phyloP scores from a whole-genome alignment of 139 green algal species.

The Chlorella ohadii region DNA sequence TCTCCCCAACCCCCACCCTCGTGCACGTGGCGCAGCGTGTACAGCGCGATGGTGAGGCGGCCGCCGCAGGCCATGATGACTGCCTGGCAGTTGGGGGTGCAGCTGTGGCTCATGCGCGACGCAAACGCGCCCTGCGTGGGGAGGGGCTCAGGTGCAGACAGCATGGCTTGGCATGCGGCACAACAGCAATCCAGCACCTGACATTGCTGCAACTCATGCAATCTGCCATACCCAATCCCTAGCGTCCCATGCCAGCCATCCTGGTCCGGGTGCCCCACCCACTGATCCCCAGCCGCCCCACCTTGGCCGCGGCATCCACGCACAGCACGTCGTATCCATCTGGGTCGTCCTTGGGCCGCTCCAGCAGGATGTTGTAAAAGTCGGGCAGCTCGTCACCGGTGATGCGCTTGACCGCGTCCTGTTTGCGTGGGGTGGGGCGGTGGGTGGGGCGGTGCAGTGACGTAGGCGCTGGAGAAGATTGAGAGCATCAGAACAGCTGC shows the following conservation, averaged over 20 bases:
- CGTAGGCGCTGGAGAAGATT: no score
- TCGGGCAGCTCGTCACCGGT: slow-evolving; percentile 83
- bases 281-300: background rate
- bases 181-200: no score
- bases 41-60: slow-evolving; percentile 89
- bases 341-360: slow-evolving; percentile 63
- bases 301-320: slow-evolving; percentile 92
- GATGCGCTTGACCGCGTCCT: slow-evolving; percentile 83
- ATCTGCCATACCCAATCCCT: no score
- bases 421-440: no score
- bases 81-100: slow-evolving; percentile 93
- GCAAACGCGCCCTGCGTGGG: slow-evolving; percentile 75
- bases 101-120: slow-evolving; percentile 92
- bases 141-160: no score
- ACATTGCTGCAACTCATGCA: no score
- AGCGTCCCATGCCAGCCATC: no score
- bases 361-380: slow-evolving; percentile 92
- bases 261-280: no score
- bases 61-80: slow-evolving; percentile 76
- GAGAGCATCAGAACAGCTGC: no score
- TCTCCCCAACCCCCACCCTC: no score
- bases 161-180: no score
- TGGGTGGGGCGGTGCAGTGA: no score
- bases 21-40: slow-evolving; percentile 71
- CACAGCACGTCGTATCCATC: slow-evolving; percentile 85